Conservation (phyloP, 2,329 filamentous ascomycete species). For the Raffaelea ambrosiae region DNA sequence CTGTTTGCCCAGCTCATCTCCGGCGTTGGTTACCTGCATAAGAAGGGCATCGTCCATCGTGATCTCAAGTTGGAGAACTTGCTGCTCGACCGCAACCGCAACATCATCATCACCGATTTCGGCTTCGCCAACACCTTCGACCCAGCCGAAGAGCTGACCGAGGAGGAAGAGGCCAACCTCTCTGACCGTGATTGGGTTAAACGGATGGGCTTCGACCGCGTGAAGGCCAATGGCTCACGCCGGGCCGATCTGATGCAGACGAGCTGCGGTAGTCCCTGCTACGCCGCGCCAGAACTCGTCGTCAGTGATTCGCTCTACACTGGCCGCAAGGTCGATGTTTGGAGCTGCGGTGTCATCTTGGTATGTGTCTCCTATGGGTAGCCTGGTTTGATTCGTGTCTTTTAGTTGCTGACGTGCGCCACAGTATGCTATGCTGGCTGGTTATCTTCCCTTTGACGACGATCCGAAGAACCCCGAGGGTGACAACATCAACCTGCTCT, state of each 20-base stretch:
- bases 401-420: background rate
- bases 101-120: slow-evolving; percentile 99
- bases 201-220: slow-evolving; percentile 72
- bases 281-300: slow-evolving; percentile 92
- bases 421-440: slow-evolving; percentile 96
- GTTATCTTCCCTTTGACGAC: slow-evolving; percentile 95
- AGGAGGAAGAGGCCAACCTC: slow-evolving; percentile 84
- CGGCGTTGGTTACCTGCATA: slow-evolving; percentile 94
- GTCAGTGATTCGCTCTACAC: slow-evolving; percentile 97
- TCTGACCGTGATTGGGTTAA: slow-evolving; percentile 84
- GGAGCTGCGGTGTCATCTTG: slow-evolving; percentile 98
- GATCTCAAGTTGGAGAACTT: slow-evolving; percentile 96
- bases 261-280: slow-evolving; percentile 95
- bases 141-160: slow-evolving; percentile 73
- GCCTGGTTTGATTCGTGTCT: background rate
- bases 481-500: slow-evolving; percentile 97
- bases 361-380: too few relatives aligned
- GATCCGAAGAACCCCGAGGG: slow-evolving; percentile 97
- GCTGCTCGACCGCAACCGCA: slow-evolving; percentile 88
- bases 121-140: slow-evolving; percentile 98
- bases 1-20: slow-evolving; percentile 94
- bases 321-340: slow-evolving; percentile 94
- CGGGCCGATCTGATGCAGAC: slow-evolving; percentile 98
- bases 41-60: slow-evolving; percentile 96
- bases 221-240: slow-evolving; percentile 65